Conservation (phyloP, 2,329 filamentous ascomycete genomes). For the Calonectria leucothoes region DNA sequence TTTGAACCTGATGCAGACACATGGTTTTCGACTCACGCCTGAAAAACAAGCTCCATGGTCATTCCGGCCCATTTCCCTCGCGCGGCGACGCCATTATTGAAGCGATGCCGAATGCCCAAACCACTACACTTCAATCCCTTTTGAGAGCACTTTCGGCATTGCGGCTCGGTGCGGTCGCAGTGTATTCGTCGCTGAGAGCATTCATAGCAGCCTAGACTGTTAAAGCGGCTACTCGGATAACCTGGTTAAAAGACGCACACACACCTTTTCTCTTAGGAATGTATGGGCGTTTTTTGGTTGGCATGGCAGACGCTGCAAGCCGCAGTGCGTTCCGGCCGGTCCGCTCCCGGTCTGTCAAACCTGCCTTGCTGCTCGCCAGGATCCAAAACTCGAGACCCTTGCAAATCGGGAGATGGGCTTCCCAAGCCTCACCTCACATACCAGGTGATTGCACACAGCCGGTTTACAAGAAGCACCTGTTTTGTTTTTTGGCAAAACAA, state of each 20-base stretch:
- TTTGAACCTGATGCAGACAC: too few species aligned
- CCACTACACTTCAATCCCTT: conserved; percentile 39
- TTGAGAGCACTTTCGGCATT: conserved; percentile 35
- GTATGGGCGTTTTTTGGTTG: conserved; percentile 40
- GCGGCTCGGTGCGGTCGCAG: conserved; percentile 36
- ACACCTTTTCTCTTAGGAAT: conserved; percentile 40
- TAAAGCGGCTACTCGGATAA: not conserved
- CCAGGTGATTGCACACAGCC: not conserved
- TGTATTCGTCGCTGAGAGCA: conserved; percentile 40
- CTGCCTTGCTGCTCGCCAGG: not conserved
- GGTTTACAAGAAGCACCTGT: not conserved
- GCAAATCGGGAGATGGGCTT: not conserved
- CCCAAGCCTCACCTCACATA: not conserved
- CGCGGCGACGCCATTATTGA: conserved; percentile 40
- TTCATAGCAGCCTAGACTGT: conserved; percentile 35
- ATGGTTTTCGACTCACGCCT: conserved; percentile 22
- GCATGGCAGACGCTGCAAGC: conserved; percentile 29
- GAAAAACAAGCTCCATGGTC: conserved; percentile 37
- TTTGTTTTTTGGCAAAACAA: too few species aligned
- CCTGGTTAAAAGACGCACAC: not conserved
- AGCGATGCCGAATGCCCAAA: conserved; percentile 38
- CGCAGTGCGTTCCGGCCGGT: not conserved
- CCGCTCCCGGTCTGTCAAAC: not conserved
- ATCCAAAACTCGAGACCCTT: not conserved
- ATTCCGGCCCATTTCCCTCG: conserved; percentile 41